Percentiles rank a stretch among this genome's conserved stretches.
These are phyloP conservation scores for Botrytis medusae DNA, from an alignment of 2,329 filamentous ascomycete genomes.

Conservation along the genomic window DNA sequence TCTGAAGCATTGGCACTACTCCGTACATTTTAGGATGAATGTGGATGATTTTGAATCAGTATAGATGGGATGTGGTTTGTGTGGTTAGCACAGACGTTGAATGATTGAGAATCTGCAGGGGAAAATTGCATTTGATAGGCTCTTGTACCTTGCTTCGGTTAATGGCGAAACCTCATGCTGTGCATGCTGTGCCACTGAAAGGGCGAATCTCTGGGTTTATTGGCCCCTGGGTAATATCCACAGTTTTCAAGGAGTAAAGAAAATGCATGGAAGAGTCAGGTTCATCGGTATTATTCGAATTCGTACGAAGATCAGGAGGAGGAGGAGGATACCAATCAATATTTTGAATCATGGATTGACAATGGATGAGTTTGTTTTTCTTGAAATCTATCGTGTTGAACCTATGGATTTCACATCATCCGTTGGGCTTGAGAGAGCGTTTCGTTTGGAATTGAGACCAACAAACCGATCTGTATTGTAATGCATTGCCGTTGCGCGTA, in stretches of 20 bases:
- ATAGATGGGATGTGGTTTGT: neutral
- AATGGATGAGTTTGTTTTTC: neutral
- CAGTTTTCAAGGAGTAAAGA: neutral
- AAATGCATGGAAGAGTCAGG: neutral
- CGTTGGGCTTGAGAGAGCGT: neutral
- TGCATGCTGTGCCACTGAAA: conserved; percentile 10
- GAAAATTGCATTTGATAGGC: neutral
- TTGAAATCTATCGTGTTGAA: neutral
- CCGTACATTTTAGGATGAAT: conserved; percentile 4
- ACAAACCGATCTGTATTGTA: neutral
- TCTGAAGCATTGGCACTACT: conserved; percentile 13
- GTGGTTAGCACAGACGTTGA: conserved; percentile 7
- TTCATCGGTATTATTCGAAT: neutral
- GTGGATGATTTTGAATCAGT: neutral
- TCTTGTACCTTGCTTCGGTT: conserved; percentile 10
- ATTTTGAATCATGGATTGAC: neutral
- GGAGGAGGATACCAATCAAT: neutral
- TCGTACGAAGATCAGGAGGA: neutral
- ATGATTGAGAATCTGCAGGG: conserved; percentile 6
- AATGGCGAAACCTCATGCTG: conserved; percentile 10
- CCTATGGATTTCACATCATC: neutral
- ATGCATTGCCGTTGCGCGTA: neutral
- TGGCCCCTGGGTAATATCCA: conserved; percentile 22
- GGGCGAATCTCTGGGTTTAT: neutral
- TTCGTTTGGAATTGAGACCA: neutral